Percentiles rank a stretch among this genome's conserved stretches.
Conservation (phyloP, 257 asterid genomes). For the Leptodermis oblonga region DNA sequence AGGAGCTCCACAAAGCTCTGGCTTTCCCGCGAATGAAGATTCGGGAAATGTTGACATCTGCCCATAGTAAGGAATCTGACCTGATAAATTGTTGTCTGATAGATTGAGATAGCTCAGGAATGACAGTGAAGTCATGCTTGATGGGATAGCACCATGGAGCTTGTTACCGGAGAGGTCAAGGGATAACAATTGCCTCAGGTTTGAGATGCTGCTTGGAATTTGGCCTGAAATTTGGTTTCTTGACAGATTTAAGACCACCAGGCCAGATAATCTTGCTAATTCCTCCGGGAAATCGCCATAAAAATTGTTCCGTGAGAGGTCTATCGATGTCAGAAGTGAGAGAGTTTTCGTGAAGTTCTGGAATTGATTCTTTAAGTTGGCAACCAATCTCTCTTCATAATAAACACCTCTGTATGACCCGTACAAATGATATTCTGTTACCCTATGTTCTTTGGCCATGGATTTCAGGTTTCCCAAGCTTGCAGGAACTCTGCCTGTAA, state of each 20-base stretch:
- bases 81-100: conserved; percentile 44
- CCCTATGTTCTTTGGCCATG: conserved; percentile 31
- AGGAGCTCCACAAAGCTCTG: conserved; percentile 46
- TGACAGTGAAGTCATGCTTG: conserved; percentile 36
- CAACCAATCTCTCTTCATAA: conserved; percentile 41
- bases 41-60: conserved; percentile 45
- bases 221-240: conserved; percentile 42
- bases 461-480: conserved; percentile 37
- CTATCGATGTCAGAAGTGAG: conserved; percentile 47
- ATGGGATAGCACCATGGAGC: conserved; percentile 43
- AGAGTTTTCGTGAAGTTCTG: conserved; percentile 48
- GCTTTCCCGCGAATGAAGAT: conserved; percentile 36
- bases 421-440: conserved; percentile 29
- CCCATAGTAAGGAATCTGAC: conserved; percentile 42
- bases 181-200: conserved; percentile 30
- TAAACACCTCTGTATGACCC: conserved; percentile 39
- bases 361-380: conserved; percentile 34
- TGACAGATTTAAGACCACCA: conserved; percentile 41
- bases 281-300: conserved; percentile 40
- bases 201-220: conserved; percentile 45
- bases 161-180: conserved; percentile 50
- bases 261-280: conserved; percentile 30
- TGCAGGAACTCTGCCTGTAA: conserved; percentile 35
- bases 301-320: conserved; percentile 41
- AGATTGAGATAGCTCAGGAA: conserved; percentile 37